Conservation (phyloP, 306 rosid genomes). For the Begonia loranthoides region DNA sequence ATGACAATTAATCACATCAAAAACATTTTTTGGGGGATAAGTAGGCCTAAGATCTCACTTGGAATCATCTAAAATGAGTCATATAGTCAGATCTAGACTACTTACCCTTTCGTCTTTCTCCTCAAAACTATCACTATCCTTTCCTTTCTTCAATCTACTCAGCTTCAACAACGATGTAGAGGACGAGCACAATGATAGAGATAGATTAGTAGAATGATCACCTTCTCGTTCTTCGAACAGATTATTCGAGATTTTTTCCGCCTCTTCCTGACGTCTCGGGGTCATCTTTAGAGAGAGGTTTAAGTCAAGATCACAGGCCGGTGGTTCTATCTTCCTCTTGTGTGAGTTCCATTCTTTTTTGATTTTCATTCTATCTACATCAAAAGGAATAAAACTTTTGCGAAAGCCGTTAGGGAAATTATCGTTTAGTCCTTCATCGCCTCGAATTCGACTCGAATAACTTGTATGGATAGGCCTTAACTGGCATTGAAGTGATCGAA, state of each 20-base stretch:
- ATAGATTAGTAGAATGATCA: constrained; percentile 29
- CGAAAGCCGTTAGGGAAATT: no score
- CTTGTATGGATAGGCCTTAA: no score
- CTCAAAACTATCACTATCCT: constrained; percentile 4
- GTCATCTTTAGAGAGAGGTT: constrained; percentile 58
- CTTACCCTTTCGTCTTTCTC: constrained; percentile 23
- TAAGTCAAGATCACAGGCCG: constrained; percentile 37
- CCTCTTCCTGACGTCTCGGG: constrained; percentile 20
- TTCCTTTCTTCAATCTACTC: constrained; percentile 23
- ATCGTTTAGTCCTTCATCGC: no score
- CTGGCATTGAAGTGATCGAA: no score
- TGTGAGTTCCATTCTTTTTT: constrained; percentile 16
- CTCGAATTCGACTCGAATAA: no score
- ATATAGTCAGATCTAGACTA: constrained; percentile 75
- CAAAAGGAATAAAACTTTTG: not conserved
- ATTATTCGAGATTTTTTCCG: not conserved
- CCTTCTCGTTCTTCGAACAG: constrained; percentile 2
- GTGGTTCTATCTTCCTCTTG: constrained; percentile 38
- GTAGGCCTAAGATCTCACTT: constrained; percentile 80
- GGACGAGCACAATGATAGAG: constrained; percentile 52
- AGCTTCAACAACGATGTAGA: constrained; percentile 19
- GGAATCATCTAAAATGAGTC: constrained; percentile 47
- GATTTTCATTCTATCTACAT: not conserved
- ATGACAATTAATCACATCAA: not conserved
- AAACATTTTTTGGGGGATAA: constrained; percentile 9